Evolutionary conservation across 352 stramenopile genomes (phyloP).

Genomic region (Globisporangium cylindrosporum): DNA sequence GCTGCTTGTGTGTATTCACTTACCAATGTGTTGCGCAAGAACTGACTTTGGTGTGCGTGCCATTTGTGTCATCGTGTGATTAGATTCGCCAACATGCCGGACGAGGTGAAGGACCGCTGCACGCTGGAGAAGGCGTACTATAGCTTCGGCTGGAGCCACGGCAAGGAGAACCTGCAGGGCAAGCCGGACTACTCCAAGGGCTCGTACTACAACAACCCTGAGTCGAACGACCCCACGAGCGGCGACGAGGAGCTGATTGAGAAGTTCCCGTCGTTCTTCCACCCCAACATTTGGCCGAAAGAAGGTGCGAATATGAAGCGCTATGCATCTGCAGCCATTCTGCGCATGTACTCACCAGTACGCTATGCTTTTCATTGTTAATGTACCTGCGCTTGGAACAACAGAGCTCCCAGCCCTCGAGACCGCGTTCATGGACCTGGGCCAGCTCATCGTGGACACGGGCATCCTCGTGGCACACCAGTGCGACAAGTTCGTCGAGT

Average conservation of each 20-base stretch:
- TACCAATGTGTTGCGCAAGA: neutral
- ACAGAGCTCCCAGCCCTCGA: slow-evolving; percentile 80
- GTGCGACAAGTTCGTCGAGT: slow-evolving; percentile 90
- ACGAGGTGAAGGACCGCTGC: slow-evolving; percentile 75
- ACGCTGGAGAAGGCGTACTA: slow-evolving; percentile 90
- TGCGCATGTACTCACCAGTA: slow-evolving; percentile 11
- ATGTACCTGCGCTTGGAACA: neutral
- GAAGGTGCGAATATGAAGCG: slow-evolving; percentile 15
- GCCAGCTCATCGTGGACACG: slow-evolving; percentile 91
- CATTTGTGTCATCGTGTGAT: neutral
- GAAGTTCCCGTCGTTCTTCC: slow-evolving; percentile 89
- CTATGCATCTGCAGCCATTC: neutral
- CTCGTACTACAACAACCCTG: slow-evolving; percentile 97
- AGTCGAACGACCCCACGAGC: slow-evolving; percentile 83
- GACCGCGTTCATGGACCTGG: slow-evolving; percentile 88
- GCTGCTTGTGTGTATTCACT: neutral
- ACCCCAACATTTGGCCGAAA: slow-evolving; percentile 93
- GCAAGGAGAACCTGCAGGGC: slow-evolving; percentile 94
- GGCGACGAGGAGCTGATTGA: slow-evolving; percentile 73
- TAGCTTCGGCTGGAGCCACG: slow-evolving; percentile 95
- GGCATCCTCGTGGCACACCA: slow-evolving; percentile 89
- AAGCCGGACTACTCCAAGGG: slow-evolving; percentile 93
- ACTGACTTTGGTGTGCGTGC: neutral
- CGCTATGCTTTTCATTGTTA: neutral
- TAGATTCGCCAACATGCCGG: slow-evolving; percentile 73